A percentile compares a stretch with the other conserved stretches of the same genome.
Conservation (phyloP, 1,139 yeast genomes). For the Geotrichum cucujoidarum region DNA sequence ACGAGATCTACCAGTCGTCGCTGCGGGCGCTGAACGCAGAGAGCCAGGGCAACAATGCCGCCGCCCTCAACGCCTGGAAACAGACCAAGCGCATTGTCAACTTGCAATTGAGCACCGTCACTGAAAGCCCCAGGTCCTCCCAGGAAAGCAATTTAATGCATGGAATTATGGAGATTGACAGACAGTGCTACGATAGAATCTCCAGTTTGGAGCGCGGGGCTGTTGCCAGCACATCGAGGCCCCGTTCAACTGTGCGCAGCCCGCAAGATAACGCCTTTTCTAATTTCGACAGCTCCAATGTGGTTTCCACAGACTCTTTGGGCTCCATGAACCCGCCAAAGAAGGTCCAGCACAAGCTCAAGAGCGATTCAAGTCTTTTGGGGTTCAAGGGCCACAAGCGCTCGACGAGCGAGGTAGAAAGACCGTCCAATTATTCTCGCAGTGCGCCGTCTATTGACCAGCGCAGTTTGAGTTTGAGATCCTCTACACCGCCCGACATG, state of each 20-base stretch:
- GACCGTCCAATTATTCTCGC: conserved; percentile 8
- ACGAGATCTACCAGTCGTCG: conserved; percentile 37
- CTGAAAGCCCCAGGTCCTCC: conserved; percentile 27
- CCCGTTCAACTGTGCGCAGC: neutral
- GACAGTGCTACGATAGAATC: conserved; percentile 37
- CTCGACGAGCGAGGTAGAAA: conserved; percentile 4
- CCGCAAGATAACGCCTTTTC: neutral
- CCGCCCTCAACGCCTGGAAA: conserved; percentile 34
- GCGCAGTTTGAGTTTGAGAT: neutral
- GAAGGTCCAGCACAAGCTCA: neutral
- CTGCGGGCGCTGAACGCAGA: conserved; percentile 36
- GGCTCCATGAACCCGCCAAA: neutral
- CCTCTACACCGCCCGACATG: conserved; percentile 4
- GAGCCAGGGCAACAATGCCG: conserved; percentile 30
- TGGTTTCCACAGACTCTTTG: neutral
- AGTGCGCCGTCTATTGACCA: conserved; percentile 15
- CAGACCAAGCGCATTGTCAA: conserved; percentile 30
- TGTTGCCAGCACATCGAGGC: neutral
- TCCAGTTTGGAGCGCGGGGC: conserved; percentile 21
- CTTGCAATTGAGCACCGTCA: conserved; percentile 29
- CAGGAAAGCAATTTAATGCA: conserved; percentile 33
- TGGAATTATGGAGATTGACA: conserved; percentile 35
- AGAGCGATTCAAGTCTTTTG: conserved; percentile 6
- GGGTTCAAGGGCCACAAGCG: neutral
- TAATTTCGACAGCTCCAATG: neutral